A percentile compares a stretch with the other conserved stretches of the same genome.
phyloP scores from a whole-genome alignment of 1,284 basidiomycete species.

The Exobasidium cylindrosporum region DNA sequence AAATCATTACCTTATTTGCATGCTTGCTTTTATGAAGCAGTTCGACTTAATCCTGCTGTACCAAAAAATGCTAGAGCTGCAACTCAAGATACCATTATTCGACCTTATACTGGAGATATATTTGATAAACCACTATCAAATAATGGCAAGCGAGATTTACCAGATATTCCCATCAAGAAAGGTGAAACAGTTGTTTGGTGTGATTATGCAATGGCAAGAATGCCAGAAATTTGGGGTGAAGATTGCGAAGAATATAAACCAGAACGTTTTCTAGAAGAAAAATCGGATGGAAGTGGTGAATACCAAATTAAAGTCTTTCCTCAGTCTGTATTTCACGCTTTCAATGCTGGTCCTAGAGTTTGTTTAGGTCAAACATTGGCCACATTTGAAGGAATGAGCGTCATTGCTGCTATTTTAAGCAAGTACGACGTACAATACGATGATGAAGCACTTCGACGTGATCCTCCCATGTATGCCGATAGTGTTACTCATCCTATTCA shows the following conservation, averaged over 20 bases:
- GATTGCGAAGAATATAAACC: slow-evolving; percentile 52
- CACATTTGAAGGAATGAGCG: slow-evolving; percentile 37
- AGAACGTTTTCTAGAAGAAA: slow-evolving; percentile 47
- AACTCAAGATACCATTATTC: slow-evolving; percentile 37
- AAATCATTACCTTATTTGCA: slow-evolving; percentile 39
- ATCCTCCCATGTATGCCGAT: slow-evolving; percentile 15
- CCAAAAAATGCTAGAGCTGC: slow-evolving; percentile 41
- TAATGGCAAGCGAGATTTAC: slow-evolving; percentile 8
- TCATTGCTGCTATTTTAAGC: slow-evolving; percentile 28
- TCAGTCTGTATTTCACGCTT: slow-evolving; percentile 42
- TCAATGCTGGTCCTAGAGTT: slow-evolving; percentile 50
- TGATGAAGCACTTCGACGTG: background rate
- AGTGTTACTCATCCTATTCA: slow-evolving; percentile 10
- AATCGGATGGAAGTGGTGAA: slow-evolving; percentile 36
- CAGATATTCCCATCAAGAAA: slow-evolving; percentile 28
- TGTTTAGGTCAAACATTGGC: slow-evolving; percentile 52
- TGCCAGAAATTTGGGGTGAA: slow-evolving; percentile 44
- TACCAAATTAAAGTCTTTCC: slow-evolving; percentile 57
- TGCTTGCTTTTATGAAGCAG: slow-evolving; percentile 40
- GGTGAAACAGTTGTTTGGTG: slow-evolving; percentile 36
- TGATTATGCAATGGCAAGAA: slow-evolving; percentile 41
- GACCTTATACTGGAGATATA: slow-evolving; percentile 26
- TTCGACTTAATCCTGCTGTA: slow-evolving; percentile 34
- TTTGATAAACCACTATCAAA: slow-evolving; percentile 28
- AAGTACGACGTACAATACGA: slow-evolving; percentile 11